phyloP scores from a whole-genome alignment of 2,329 filamentous ascomycete genomes.

The Thelonectria rubi region DNA sequence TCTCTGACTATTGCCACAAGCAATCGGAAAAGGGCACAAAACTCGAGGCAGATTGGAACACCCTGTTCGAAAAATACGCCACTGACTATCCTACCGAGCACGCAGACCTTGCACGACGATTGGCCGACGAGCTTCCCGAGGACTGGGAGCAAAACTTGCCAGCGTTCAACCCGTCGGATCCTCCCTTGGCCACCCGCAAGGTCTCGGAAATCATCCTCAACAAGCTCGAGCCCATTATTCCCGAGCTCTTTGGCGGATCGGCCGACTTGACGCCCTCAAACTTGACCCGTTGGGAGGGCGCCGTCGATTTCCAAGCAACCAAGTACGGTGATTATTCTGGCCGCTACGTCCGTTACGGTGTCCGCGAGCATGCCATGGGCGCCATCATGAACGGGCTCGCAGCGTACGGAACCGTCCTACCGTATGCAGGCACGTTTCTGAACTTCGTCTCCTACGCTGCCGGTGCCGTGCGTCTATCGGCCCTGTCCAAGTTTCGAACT shows the following conservation, averaged over 20 bases:
- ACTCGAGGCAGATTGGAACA: conserved; percentile 58
- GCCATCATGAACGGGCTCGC: conserved; percentile 57
- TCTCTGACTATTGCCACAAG: conserved; percentile 91
- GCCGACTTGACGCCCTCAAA: conserved; percentile 57
- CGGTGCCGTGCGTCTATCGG: conserved; percentile 91
- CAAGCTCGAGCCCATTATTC: conserved; percentile 32
- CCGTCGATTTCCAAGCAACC: conserved; percentile 92
- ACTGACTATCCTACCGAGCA: conserved; percentile 11
- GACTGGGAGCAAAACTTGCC: conserved; percentile 76
- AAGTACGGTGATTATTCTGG: conserved; percentile 85
- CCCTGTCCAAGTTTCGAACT: conserved; percentile 86
- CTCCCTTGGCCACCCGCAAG: conserved; percentile 61
- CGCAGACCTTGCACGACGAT: conserved; percentile 45
- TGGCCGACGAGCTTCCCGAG: conserved; percentile 45
- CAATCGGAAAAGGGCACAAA: conserved; percentile 86
- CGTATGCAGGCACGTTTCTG: conserved; percentile 64
- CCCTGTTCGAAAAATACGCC: conserved; percentile 53
- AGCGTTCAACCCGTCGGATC: conserved; percentile 51
- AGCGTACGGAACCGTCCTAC: conserved; percentile 60
- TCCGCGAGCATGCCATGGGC: conserved; percentile 62
- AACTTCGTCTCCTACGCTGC: conserved; percentile 70
- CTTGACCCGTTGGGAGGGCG: conserved; percentile 85
- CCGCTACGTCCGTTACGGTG: conserved; percentile 58
- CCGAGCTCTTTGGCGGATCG: conserved; percentile 43
- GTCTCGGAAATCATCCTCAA: conserved; percentile 46